Percentiles rank a stretch among this genome's conserved stretches.
Conservation (phyloP, 345 rosid genomes). For the Pseudoturritis turrita region DNA sequence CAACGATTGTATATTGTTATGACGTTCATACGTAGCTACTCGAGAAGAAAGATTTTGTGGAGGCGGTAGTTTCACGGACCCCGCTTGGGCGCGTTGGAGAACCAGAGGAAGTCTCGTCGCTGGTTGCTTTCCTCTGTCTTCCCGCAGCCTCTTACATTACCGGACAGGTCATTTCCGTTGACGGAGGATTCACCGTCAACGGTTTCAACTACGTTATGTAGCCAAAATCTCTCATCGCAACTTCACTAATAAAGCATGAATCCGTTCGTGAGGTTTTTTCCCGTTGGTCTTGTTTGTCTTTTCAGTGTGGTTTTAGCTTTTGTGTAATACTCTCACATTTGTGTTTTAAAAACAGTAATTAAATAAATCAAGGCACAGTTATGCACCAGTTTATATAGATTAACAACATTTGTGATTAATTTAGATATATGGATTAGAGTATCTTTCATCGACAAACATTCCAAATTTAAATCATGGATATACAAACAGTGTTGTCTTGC, state of each 20-base stretch:
- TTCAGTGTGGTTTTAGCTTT: not conserved
- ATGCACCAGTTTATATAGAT: not conserved
- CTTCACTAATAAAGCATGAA: not conserved
- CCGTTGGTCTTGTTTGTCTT: not conserved
- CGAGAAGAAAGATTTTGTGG: slow-evolving; percentile 41
- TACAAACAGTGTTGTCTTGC: too few species aligned
- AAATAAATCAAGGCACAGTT: not conserved
- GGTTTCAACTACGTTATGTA: slow-evolving; percentile 20
- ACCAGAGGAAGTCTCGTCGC: slow-evolving; percentile 70
- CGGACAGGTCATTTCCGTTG: slow-evolving; percentile 33
- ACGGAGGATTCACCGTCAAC: slow-evolving; percentile 33
- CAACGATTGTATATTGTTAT: not conserved
- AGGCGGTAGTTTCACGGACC: slow-evolving; percentile 49
- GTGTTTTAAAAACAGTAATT: too few species aligned
- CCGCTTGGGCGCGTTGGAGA: slow-evolving; percentile 78
- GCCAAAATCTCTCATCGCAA: not conserved
- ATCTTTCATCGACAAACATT: too few species aligned
- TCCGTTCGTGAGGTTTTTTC: not conserved
- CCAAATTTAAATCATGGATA: too few species aligned
- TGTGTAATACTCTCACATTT: not conserved
- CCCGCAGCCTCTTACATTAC: slow-evolving; percentile 83
- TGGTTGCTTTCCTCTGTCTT: slow-evolving; percentile 69
- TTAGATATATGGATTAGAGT: too few species aligned
- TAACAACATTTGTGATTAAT: not conserved
- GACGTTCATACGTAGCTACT: slow-evolving; percentile 42